Conservation (phyloP, 805 yeast genomes). For the Saccharomycopsis fodiens region DNA sequence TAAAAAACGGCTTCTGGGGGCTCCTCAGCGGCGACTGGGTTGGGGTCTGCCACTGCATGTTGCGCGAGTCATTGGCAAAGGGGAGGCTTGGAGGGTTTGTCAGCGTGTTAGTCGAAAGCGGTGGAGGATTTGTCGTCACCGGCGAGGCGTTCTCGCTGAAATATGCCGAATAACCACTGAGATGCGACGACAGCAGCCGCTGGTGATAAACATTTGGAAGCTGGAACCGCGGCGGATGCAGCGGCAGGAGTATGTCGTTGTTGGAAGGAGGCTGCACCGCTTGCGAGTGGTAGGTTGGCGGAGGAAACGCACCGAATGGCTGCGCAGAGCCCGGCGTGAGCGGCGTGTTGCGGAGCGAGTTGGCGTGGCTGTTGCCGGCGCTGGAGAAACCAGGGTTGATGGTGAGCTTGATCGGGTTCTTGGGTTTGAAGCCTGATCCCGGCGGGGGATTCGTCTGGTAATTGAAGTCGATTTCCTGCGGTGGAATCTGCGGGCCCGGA, state of each 20-base stretch:
- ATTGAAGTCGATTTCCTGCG: too few relatives aligned
- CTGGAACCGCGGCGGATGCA: constrained; percentile 9
- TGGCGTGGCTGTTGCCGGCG: constrained; percentile 11
- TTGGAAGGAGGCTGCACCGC: constrained; percentile 5
- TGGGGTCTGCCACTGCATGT: constrained; percentile 18
- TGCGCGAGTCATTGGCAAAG: too few relatives aligned
- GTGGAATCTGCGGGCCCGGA: too few relatives aligned
- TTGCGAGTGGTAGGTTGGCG: constrained; percentile 8
- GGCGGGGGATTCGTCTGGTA: too few relatives aligned
- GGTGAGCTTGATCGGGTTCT: constrained; percentile 15
- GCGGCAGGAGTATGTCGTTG: constrained; percentile 12
- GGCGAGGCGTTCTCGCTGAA: constrained; percentile 7
- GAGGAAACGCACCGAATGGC: background rate
- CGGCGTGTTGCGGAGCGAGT: constrained; percentile 19
- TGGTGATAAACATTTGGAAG: constrained; percentile 6
- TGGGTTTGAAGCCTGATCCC: too few relatives aligned
- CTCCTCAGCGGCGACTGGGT: constrained; percentile 13
- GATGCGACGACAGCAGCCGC: constrained; percentile 7
- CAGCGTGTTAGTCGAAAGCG: background rate
- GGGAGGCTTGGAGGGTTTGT: too few relatives aligned
- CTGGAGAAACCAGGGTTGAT: constrained; percentile 10
- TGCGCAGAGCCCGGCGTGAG: constrained; percentile 16
- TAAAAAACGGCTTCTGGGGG: too few relatives aligned
- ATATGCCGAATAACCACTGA: constrained; percentile 2
- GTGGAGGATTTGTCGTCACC: constrained; percentile 9